Evolutionary conservation across 2,329 filamentous ascomycete genomes (phyloP).

Genomic region (Trichoderma citrinoviride): DNA sequence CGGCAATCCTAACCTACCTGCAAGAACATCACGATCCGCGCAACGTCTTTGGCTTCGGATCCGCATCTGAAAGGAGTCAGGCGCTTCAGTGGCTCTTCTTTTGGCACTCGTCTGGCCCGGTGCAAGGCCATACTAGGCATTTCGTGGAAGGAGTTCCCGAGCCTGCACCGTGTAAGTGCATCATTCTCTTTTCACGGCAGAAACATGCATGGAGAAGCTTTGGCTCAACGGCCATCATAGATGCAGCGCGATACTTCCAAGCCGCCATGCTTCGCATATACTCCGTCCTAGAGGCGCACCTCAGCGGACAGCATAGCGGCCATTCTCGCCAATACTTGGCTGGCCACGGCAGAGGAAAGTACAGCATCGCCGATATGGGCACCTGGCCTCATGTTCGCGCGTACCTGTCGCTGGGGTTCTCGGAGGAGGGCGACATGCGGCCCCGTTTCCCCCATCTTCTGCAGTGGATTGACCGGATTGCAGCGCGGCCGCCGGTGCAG

Average conservation of each 20-base stretch:
- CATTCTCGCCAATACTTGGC: conserved; percentile 1
- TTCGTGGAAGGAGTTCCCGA: not conserved
- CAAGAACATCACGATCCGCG: not conserved
- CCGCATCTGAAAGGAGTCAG: not conserved
- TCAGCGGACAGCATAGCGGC: not conserved
- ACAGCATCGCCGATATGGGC: conserved; percentile 4
- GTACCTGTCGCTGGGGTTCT: not conserved
- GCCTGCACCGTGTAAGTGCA: not conserved
- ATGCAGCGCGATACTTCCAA: not conserved
- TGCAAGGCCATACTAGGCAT: not conserved
- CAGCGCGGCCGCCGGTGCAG: not conserved
- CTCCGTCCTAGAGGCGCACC: not conserved
- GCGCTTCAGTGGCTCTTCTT: conserved; percentile 9
- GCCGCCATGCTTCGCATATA: conserved; percentile 3
- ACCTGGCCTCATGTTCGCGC: conserved; percentile 1
- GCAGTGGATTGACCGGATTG: conserved; percentile 6
- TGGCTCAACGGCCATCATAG: not conserved
- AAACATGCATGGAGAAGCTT: not conserved
- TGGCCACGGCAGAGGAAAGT: conserved; percentile 1
- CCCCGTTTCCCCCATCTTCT: conserved; percentile 10
- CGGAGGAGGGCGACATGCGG: not conserved
- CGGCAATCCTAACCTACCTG: not conserved
- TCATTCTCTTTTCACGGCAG: not conserved
- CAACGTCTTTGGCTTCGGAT: not conserved
- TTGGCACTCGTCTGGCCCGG: conserved; percentile 1